Evolutionary conservation across 495 filamentous ascomycete genomes (phyloP).

Genomic region (Podospora anserina): DNA sequence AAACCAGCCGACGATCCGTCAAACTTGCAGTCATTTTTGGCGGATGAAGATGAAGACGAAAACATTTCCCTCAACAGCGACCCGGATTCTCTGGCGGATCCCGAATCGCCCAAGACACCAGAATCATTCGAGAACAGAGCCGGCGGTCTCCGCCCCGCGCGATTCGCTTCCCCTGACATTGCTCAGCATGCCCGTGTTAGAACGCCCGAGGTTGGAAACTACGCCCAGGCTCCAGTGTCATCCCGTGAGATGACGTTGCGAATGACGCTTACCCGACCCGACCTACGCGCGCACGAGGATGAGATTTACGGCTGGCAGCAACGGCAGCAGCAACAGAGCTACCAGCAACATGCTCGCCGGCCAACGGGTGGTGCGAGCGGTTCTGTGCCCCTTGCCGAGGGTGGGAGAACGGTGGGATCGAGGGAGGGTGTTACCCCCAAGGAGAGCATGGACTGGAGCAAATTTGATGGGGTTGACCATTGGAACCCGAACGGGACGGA

Average conservation of each 20-base stretch:
- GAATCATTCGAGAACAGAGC: conserved; percentile 39
- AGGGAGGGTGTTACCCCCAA: conserved; percentile 21
- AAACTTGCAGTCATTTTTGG: conserved; percentile 47
- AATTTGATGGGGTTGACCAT: conserved; percentile 24
- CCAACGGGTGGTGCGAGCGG: conserved; percentile 26
- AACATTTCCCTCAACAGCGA: conserved; percentile 45
- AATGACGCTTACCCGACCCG: conserved; percentile 89
- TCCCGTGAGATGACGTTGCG: conserved; percentile 89
- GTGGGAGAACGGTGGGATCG: conserved; percentile 5
- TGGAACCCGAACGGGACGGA: conserved; percentile 25
- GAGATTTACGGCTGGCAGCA: conserved; percentile 57
- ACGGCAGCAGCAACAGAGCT: conserved; percentile 32
- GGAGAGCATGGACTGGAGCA: conserved; percentile 30
- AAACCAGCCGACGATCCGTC: conserved; percentile 35
- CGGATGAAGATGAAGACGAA: conserved; percentile 44
- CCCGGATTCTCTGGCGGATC: conserved; percentile 48
- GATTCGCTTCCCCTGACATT: conserved; percentile 21
- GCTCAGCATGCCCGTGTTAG: conserved; percentile 22
- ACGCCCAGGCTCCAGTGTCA: conserved; percentile 54
- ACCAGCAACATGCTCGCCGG: conserved; percentile 29
- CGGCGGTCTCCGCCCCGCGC: conserved; percentile 33
- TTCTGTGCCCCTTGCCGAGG: conserved; percentile 5
- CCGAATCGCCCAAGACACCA: conserved; percentile 55
- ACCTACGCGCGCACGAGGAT: conserved; percentile 68
- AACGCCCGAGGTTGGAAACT: conserved; percentile 35